Evolutionary conservation across 805 yeast species (phyloP), one percentile per base, ranked within the genome.

Genomic region (Saturnispora silvae): DNA sequence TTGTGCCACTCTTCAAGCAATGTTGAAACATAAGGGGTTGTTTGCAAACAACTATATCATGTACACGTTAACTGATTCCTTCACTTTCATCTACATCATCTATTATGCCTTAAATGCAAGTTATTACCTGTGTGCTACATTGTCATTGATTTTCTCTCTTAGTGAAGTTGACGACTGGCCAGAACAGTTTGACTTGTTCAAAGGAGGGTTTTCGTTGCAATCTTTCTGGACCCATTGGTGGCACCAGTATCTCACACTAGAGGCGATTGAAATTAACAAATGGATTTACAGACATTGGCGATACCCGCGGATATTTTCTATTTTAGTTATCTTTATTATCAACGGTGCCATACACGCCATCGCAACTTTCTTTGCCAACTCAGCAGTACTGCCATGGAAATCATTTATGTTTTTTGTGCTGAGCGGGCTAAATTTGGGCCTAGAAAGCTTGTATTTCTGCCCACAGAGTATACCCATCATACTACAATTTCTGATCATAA

Each of bases 261-360:
- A 41, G 24, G 25, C 42, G 3, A 33, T 34, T 8, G 8, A 24
- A 2, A 24, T 40, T 7, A 20, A 40, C 5, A 34, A 27, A 10
- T 18, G 35, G 35, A 11, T 40, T 5, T 19, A 18, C n/a, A 14
- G 15, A 8, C 13, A n/a, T 17, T 8, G 15, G 4, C 17, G 25
- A 3, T 19, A 23, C 11, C 11, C 25, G 10, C 8, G 11, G 11
- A 23, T 25, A 14, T 9, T 18, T 6, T n/a, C 13, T n/a, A 10
- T 69, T 87, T 48, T 72, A 73, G 52, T 77, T 79, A 45, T 66
- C 87, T 43, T 60, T 89, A 40, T 80, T 77, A 41, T 35, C 20
- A 26, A 22, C 16, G 39, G 39, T 17, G 14, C 20, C 10, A 15
- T 26, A n/a, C 39, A 36, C 13, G 16, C 31, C 10, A 6, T 17